Evolutionary conservation across 2,329 filamentous ascomycete genomes (phyloP), one percentile per base, ranked within the genome.

Genomic region (Claviceps sp.): DNA sequence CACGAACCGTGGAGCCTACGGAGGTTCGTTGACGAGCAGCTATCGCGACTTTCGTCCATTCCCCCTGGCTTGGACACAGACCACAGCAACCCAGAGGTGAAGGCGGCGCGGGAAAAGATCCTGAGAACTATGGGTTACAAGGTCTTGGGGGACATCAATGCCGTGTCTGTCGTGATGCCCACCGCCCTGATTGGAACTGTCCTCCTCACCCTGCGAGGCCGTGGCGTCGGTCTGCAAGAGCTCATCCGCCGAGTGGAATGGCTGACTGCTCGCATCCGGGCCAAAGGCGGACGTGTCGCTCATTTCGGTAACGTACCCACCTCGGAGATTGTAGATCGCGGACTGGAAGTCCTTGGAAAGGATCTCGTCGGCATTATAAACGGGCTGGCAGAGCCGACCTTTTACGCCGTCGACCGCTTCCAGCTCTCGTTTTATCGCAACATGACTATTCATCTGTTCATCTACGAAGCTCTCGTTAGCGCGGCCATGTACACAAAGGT

Each of bases 401-500:
- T 88, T 67, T 95, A 88, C 61, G 93, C 93, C 4, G 89, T 96
- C 40, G 93, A 98, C 66, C 80, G 89, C 50, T 98, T 98, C 72
- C 93, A 98, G 64, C 78, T 98, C 9, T 95, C 89, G 0, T 98
- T 98, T 68, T 98, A 98, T 69, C 84, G 93, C 50, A 98, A 98
- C 68, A 97, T 97, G 93, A 96, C 91, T 0, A 98, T 98, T 55
- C 93, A 98, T 64, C 78, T 98, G 5, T 98, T 98, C 66, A 93
- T 98, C 52, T 85, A 88, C 2, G 90, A 97, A 64, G 86, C 91
- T 0, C 74, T 98, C 4, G 88, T 97, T 22, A 93, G 88, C 55
- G 88, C 84, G 4, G 86, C 86, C 29, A 83, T 98, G 75, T 98
- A 98, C 66, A 93, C 83, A 0, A 80, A 81, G 45, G 86, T 97